These are phyloP conservation scores for Aspergillus sp. DNA, from an alignment of 2,329 filamentous ascomycete genomes.

Conservation along the genomic window DNA sequence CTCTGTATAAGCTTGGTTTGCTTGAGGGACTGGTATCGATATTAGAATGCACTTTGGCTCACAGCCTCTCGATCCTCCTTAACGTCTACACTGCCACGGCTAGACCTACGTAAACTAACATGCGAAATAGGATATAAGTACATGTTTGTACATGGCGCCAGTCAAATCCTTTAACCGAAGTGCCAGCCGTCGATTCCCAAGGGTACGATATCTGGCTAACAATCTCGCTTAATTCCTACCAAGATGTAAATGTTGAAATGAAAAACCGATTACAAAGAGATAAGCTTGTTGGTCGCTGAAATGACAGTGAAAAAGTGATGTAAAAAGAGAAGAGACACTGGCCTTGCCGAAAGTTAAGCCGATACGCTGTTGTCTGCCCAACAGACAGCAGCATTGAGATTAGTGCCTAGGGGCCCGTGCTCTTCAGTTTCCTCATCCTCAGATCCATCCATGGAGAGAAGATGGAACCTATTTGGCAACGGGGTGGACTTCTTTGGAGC, in stretches of 20 bases:
- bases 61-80: background rate
- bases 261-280: background rate
- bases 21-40: background rate
- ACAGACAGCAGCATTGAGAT: constrained; percentile 13
- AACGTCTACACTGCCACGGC: background rate
- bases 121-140: background rate
- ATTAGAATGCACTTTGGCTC: background rate
- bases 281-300: background rate
- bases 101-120: background rate
- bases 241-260: constrained; percentile 2
- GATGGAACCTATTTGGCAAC: constrained; percentile 60
- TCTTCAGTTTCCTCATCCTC: constrained; percentile 36
- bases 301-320: background rate
- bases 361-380: constrained; percentile 19
- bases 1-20: background rate
- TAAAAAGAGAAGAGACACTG: background rate
- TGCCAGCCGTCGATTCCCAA: background rate
- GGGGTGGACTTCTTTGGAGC: constrained; percentile 34
- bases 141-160: background rate
- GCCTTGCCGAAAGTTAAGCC: constrained; percentile 4
- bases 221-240: constrained; percentile 1
- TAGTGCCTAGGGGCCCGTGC: constrained; percentile 18
- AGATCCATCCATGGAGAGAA: constrained; percentile 54
- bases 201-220: background rate
- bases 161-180: background rate